Evolutionary conservation across 179 eudicot species (phyloP).

Genomic region (Actinidia chinensis): DNA sequence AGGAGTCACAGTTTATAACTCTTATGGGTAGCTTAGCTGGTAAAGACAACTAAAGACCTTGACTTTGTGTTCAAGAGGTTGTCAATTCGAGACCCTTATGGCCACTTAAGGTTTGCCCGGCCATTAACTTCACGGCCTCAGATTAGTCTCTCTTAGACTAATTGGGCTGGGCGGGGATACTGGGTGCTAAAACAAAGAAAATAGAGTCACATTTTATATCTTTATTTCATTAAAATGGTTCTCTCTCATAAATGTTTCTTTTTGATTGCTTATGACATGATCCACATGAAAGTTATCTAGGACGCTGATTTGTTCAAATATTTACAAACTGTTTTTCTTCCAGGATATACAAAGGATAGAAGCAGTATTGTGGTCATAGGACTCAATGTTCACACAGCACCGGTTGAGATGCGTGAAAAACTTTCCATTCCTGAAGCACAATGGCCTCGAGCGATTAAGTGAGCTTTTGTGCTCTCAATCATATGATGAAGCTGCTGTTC

Average conservation of each 20-base stretch:
- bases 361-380: conserved; percentile 36
- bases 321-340: background rate
- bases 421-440: conserved; percentile 37
- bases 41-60: no score
- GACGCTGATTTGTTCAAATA: background rate
- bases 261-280: background rate
- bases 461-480: conserved; percentile 37
- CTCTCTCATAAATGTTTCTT: background rate
- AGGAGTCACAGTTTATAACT: no score
- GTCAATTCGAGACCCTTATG: no score
- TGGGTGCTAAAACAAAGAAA: no score
- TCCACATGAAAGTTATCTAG: background rate
- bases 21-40: no score
- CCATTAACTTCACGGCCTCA: no score
- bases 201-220: background rate
- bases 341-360: conserved; percentile 39
- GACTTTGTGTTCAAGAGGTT: no score
- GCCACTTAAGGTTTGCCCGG: no score
- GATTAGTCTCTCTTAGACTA: no score
- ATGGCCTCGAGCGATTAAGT: conserved; percentile 33
- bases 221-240: background rate
- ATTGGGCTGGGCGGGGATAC: no score
- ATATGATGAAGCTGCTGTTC: conserved; percentile 42
- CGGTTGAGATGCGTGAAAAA: conserved; percentile 41
- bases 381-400: conserved; percentile 35